Evolutionary conservation across 768 basidiomycete species (phyloP).

Genomic region (Mycena kentingensis): DNA sequence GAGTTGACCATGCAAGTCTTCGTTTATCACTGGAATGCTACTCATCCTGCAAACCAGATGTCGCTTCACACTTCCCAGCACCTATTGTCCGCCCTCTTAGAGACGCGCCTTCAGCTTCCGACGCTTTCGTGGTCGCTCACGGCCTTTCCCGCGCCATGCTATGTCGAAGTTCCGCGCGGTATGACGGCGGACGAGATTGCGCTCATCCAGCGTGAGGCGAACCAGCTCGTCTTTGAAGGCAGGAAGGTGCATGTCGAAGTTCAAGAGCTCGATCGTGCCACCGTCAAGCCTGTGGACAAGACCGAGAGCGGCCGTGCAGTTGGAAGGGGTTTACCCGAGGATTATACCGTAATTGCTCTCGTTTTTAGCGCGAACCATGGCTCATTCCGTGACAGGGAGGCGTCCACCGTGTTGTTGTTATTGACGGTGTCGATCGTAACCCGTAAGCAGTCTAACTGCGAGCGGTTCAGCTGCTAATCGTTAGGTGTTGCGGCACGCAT

Average conservation of each 20-base stretch:
- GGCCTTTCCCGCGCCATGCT: constrained; percentile 64
- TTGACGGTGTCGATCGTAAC: constrained; percentile 80
- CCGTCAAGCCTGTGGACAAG: constrained; percentile 35
- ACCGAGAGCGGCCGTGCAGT: constrained; percentile 52
- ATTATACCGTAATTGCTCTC: constrained; percentile 51
- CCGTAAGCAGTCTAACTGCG: constrained; percentile 51
- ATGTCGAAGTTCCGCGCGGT: constrained; percentile 74
- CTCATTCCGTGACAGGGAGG: constrained; percentile 42
- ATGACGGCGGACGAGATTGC: constrained; percentile 66
- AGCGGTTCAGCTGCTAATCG: not conserved
- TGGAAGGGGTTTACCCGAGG: constrained; percentile 62
- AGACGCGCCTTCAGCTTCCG: constrained; percentile 59
- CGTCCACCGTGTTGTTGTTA: constrained; percentile 77
- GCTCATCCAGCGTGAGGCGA: constrained; percentile 62
- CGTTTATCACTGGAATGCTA: constrained; percentile 25
- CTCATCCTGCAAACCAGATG: constrained; percentile 50
- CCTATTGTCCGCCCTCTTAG: constrained; percentile 78
- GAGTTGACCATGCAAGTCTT: constrained; percentile 66
- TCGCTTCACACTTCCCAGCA: constrained; percentile 86
- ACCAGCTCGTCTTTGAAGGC: constrained; percentile 69
- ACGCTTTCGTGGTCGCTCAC: constrained; percentile 86
- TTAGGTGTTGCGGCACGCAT: constrained; percentile 83
- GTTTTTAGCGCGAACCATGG: not conserved
- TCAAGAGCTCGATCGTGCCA: constrained; percentile 54
- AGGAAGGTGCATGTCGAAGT: constrained; percentile 73